Evolutionary conservation across 2,329 filamentous ascomycete species (phyloP).

Genomic region (Aspergillus aculeatus): DNA sequence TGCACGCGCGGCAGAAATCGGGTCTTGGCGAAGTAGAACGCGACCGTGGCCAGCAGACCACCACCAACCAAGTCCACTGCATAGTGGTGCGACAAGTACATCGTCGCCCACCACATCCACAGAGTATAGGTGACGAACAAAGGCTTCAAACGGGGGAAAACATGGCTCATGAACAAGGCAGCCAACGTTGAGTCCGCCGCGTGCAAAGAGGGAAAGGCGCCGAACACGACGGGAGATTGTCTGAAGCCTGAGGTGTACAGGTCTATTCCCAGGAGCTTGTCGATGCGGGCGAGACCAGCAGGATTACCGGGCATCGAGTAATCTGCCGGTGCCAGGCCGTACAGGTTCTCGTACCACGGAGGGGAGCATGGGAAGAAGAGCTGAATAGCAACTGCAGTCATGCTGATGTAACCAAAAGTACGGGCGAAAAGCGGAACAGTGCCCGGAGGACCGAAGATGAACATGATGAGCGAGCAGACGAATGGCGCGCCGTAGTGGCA

Average conservation of each 20-base stretch:
- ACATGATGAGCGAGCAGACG: conserved; percentile 74
- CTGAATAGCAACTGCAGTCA: conserved; percentile 83
- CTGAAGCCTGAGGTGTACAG: conserved; percentile 92
- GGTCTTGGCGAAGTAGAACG: conserved; percentile 78
- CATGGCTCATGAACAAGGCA: conserved; percentile 87
- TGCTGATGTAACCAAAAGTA: conserved; percentile 89
- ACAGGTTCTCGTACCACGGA: conserved; percentile 94
- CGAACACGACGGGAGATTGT: conserved; percentile 86
- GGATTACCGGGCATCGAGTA: conserved; percentile 89
- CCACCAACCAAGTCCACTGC: conserved; percentile 89
- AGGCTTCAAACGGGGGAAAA: conserved; percentile 79
- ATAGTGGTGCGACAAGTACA: conserved; percentile 98
- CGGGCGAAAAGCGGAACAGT: conserved; percentile 81
- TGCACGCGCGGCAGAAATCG: conserved; percentile 81
- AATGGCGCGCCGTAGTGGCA: conserved; percentile 86
- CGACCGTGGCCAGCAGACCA: conserved; percentile 71
- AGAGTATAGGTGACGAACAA: conserved; percentile 80
- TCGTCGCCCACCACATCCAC: conserved; percentile 98
- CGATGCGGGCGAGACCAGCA: conserved; percentile 83
- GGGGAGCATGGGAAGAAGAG: conserved; percentile 89
- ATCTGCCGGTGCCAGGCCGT: conserved; percentile 85
- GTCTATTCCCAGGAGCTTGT: conserved; percentile 85
- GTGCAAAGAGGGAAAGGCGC: conserved; percentile 91
- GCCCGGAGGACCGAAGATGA: conserved; percentile 83
- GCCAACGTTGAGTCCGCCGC: conserved; percentile 85